phyloP scores from a whole-genome alignment of 805 yeast genomes.

The Lachancea mirantina region DNA sequence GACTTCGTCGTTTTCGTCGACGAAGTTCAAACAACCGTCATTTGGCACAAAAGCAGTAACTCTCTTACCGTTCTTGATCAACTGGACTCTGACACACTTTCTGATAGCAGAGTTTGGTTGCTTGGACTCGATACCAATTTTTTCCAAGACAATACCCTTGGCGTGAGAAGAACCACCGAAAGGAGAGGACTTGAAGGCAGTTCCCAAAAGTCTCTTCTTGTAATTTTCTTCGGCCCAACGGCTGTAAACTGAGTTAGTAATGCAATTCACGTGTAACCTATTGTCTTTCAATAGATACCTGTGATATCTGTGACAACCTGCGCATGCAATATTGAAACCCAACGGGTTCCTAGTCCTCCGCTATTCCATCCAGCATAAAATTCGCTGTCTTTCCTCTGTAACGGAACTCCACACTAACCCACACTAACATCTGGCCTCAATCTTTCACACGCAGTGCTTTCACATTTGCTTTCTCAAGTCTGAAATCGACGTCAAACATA shows the following conservation, averaged over 20 bases:
- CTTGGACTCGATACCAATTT: constrained; percentile 99
- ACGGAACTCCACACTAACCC: no score
- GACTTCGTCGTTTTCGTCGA: constrained; percentile 99
- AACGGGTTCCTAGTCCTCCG: no score
- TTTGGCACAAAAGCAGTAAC: constrained; percentile 99
- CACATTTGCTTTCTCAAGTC: no score
- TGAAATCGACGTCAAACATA: constrained; percentile 34
- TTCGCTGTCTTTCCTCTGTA: no score
- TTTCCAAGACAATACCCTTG: constrained; percentile 99
- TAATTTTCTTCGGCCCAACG: constrained; percentile 99
- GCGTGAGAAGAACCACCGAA: constrained; percentile 99
- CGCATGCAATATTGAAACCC: no score
- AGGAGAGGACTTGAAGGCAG: constrained; percentile 99
- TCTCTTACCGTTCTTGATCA: constrained; percentile 99
- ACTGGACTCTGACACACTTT: constrained; percentile 99
- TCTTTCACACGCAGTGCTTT: no score
- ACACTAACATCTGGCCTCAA: no score
- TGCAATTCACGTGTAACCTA: no score
- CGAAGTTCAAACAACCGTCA: constrained; percentile 99
- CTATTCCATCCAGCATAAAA: no score
- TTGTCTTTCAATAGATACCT: no score
- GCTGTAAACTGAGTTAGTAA: constrained; percentile 32
- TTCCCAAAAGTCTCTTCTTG: constrained; percentile 98
- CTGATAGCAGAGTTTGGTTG: constrained; percentile 99
- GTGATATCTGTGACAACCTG: no score